phyloP scores from a whole-genome alignment of 345 rosid genomes.

The Sisymbrium irio region DNA sequence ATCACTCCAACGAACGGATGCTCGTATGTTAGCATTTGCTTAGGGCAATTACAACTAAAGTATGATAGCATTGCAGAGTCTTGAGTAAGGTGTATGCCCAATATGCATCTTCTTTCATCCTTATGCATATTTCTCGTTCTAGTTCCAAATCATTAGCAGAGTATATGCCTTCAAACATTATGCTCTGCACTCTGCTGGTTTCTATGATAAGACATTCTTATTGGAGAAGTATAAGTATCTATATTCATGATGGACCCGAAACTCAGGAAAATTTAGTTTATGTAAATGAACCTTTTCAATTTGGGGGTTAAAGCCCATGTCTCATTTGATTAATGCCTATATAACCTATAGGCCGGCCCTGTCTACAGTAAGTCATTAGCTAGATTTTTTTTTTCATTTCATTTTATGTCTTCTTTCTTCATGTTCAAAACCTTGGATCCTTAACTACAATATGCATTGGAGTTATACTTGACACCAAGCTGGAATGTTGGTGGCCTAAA shows the following conservation, averaged over 20 bases:
- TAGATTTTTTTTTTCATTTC: not conserved
- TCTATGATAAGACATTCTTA: not conserved
- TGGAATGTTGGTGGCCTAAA: constrained; percentile 43
- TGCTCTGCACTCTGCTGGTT: too few relatives aligned
- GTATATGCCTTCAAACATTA: too few relatives aligned
- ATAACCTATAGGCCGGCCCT: too few relatives aligned
- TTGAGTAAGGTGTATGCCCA: not conserved
- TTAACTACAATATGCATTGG: constrained; percentile 41
- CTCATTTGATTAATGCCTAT: too few relatives aligned
- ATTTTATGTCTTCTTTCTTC: not conserved
- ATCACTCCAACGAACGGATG: not conserved
- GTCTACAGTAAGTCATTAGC: too few relatives aligned
- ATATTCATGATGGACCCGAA: too few relatives aligned
- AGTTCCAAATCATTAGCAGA: too few relatives aligned
- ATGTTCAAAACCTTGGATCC: constrained; percentile 52
- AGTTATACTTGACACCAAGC: constrained; percentile 44
- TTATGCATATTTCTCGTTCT: too few relatives aligned
- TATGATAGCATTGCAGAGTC: not conserved
- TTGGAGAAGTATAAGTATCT: not conserved
- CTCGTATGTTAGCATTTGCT: not conserved
- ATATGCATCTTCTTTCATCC: not conserved
- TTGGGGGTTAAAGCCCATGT: too few relatives aligned
- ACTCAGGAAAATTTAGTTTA: too few relatives aligned
- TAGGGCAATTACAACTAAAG: not conserved
- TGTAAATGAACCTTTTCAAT: too few relatives aligned